phyloP scores from a whole-genome alignment of 1,139 yeast genomes.

The Eremothecium gossypii region DNA sequence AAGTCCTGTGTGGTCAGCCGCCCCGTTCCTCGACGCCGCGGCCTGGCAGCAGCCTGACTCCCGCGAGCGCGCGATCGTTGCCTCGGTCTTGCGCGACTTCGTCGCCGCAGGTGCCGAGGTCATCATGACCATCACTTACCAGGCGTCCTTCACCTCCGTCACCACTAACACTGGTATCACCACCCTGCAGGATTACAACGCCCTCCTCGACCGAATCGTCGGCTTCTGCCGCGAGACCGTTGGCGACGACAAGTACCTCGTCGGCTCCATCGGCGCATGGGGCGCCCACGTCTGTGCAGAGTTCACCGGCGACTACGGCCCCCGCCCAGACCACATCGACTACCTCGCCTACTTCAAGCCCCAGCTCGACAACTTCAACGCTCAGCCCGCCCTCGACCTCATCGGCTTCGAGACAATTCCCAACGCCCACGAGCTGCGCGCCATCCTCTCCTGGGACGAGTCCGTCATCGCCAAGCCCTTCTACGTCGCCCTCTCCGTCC shows the following conservation, averaged over 20 bases:
- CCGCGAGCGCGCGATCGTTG: slow-evolving; percentile 38
- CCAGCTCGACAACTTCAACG: slow-evolving; percentile 17
- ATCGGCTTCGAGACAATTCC: slow-evolving; percentile 28
- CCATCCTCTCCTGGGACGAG: slow-evolving; percentile 23
- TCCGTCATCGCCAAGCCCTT: slow-evolving; percentile 19
- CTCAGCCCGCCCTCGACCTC: slow-evolving; percentile 19
- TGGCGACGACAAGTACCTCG: slow-evolving; percentile 30
- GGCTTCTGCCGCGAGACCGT: slow-evolving; percentile 25
- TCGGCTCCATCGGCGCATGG: slow-evolving; percentile 67
- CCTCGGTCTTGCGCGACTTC: slow-evolving; percentile 42
- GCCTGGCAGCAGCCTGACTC: slow-evolving; percentile 19
- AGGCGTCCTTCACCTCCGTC: slow-evolving; percentile 34
- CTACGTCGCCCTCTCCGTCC: slow-evolving; percentile 22
- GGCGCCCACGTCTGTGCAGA: slow-evolving; percentile 63
- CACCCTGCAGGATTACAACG: slow-evolving; percentile 27
- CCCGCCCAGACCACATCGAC: slow-evolving; percentile 18
- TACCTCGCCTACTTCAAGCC: slow-evolving; percentile 21
- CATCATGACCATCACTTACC: slow-evolving; percentile 55
- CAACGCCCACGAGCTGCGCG: slow-evolving; percentile 22
- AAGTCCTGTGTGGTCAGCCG: slow-evolving; percentile 30
- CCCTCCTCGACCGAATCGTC: slow-evolving; percentile 18
- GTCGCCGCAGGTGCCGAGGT: slow-evolving; percentile 49
- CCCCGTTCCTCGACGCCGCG: slow-evolving; percentile 31
- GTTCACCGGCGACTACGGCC: slow-evolving; percentile 48
- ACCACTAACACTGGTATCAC: slow-evolving; percentile 18